Percentiles rank a stretch among this genome's conserved stretches.
Evolutionary conservation across 306 rosid species (phyloP).

Genomic region (Sechiopsis laciniata): DNA sequence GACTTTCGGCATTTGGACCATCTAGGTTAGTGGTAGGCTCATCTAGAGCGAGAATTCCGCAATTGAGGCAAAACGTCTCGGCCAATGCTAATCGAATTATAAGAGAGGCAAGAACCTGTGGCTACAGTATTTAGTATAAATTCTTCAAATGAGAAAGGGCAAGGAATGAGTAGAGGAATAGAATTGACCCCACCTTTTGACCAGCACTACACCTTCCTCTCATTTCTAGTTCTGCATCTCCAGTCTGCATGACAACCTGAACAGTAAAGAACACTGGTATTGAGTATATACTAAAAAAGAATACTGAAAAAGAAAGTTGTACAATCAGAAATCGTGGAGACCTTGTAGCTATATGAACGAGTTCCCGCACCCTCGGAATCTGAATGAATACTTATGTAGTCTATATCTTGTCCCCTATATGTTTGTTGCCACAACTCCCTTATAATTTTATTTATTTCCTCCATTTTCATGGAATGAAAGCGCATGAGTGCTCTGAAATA

Average conservation of each 20-base stretch:
- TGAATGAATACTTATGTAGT: conserved; percentile 79
- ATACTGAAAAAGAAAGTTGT: background rate
- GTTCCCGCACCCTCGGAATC: conserved; percentile 97
- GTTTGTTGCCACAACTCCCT: conserved; percentile 98
- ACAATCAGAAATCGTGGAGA: conserved; percentile 23
- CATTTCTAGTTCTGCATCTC: conserved; percentile 95
- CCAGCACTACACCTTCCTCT: conserved; percentile 99
- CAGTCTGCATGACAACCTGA: conserved; percentile 96
- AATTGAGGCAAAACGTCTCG: conserved; percentile 92
- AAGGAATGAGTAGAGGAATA: background rate
- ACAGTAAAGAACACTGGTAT: conserved; percentile 18
- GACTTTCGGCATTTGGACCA: conserved; percentile 92
- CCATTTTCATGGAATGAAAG: conserved; percentile 96
- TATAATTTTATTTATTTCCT: conserved; percentile 93
- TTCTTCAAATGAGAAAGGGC: background rate
- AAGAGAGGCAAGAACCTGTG: conserved; percentile 93
- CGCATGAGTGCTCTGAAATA: conserved; percentile 84
- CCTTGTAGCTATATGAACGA: conserved; percentile 96
- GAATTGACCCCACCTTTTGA: conserved; percentile 56
- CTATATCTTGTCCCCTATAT: conserved; percentile 95
- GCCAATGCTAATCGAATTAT: conserved; percentile 92
- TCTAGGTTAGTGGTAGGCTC: conserved; percentile 97
- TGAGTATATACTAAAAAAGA: background rate
- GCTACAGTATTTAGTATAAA: conserved; percentile 1
- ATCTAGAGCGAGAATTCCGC: conserved; percentile 89